A percentile compares a stretch with the other conserved stretches of the same genome.
Evolutionary conservation across 176 grass and related monocot genomes (phyloP).

Genomic region (Oryza australiensis): DNA sequence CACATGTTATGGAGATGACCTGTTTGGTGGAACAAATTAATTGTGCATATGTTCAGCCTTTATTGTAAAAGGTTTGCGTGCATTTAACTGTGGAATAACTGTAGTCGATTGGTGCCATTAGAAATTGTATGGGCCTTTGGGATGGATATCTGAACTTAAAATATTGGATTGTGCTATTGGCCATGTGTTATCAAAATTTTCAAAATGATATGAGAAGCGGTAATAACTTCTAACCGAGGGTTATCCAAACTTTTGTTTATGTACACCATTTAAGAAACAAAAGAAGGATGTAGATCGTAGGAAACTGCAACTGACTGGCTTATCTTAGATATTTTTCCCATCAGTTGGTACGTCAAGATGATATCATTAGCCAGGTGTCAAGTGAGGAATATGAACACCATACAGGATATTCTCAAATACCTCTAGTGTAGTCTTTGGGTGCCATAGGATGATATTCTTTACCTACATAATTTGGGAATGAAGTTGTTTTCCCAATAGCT

Average conservation of each 20-base stretch:
- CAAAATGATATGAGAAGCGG: neutral
- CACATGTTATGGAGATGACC: neutral
- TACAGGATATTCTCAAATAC: conserved; percentile 11
- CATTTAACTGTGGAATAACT: neutral
- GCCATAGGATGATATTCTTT: neutral
- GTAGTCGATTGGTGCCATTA: neutral
- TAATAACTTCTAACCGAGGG: neutral
- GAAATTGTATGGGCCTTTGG: neutral
- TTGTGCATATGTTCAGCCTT: neutral
- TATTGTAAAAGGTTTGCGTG: neutral
- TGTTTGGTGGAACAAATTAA: neutral
- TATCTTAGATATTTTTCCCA: neutral
- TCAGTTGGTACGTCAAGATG: neutral
- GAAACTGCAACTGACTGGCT: neutral
- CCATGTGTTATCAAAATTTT: neutral
- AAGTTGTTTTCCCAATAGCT: neutral
- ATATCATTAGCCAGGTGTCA: neutral
- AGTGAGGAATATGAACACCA: neutral
- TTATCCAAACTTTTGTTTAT: conserved; percentile 6
- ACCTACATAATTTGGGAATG: neutral
- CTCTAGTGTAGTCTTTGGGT: neutral
- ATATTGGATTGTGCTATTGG: neutral
- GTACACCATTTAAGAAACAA: neutral
- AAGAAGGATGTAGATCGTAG: neutral
- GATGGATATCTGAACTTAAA: neutral